A percentile compares a stretch with the other conserved stretches of the same genome.
Conservation (phyloP, 148 eudicot species). For the Amaranthus cruentus region DNA sequence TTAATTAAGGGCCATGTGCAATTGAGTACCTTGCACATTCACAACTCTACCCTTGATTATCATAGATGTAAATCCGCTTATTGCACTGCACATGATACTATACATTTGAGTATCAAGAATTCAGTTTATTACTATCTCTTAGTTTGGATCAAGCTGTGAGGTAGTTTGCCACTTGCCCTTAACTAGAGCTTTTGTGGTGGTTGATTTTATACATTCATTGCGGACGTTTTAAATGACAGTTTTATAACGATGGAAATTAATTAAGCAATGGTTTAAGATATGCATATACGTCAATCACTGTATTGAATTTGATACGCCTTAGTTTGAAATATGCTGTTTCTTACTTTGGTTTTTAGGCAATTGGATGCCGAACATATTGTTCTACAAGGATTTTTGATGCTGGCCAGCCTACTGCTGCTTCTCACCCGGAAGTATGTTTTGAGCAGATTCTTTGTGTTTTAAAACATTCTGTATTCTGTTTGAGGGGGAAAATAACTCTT, state of each 20-base stretch:
- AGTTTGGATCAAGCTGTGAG: slow-evolving; percentile 7
- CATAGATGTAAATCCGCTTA: neutral
- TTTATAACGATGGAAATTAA: no score
- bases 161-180: no score
- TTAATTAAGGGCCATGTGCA: no score
- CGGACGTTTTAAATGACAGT: no score
- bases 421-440: slow-evolving; percentile 75
- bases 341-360: slow-evolving; percentile 31
- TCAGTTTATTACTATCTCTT: neutral
- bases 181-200: no score
- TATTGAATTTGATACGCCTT: neutral
- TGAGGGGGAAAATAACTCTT: neutral
- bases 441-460: neutral
- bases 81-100: no score
- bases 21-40: no score
- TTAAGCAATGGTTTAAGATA: no score
- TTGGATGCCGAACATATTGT: slow-evolving; percentile 32
- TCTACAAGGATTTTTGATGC: slow-evolving; percentile 41
- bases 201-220: no score
- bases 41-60: neutral
- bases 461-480: neutral
- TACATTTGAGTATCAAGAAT: neutral
- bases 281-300: no score
- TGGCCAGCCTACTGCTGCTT: slow-evolving; percentile 77
- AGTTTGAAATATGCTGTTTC: slow-evolving; percentile 15